Evolutionary conservation across 2,329 filamentous ascomycete genomes (phyloP), one percentile per base, ranked within the genome.

Genomic region (Stenocarpella maydis): DNA sequence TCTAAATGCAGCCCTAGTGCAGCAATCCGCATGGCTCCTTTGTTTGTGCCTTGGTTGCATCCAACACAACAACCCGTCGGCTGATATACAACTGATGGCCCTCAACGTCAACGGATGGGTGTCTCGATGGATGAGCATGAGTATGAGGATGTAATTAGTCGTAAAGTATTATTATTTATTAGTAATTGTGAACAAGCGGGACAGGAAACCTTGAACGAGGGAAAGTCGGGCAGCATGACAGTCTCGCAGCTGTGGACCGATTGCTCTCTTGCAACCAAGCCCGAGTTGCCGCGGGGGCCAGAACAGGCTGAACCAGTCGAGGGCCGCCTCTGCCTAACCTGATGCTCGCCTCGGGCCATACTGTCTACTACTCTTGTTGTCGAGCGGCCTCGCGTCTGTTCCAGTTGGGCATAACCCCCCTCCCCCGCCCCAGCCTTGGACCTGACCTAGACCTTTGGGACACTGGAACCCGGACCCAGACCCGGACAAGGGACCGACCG

Each of bases 301-400:
- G 58, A 63, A 63, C 58, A 63, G 58, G 43, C 58, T 63, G 58
- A 49, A 49, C 58, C n/a, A 43, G 43, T 19, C 47, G 58, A 63
- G 58, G 58, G 58, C 58, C 43, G 58, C 58, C 58, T 63, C 58
- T 63, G 58, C 58, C 58, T 63, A 47, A 61, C 58, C 58, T 47
- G 34, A 63, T 63, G 28, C 58, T 63, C 58, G 1, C 28, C n/a
- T 60, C 15, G 54, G 21, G 26, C 19, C 34, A 10, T 37, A 12
- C 34, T 37, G 34, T 12, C 34, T 21, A 41, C 21, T 26, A 8
- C 14, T 26, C 19, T 31, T 49, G 10, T 8, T 50, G 47, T 24
- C 47, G 47, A 28, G 24, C 43, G 43, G 49, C 43, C 58, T 63
- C 43, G 58, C 43, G 41, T 49, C 58, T 28, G 15, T n/a, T 45